Conservation (phyloP, 2,329 filamentous ascomycete species). For the Beauveria medogensis region DNA sequence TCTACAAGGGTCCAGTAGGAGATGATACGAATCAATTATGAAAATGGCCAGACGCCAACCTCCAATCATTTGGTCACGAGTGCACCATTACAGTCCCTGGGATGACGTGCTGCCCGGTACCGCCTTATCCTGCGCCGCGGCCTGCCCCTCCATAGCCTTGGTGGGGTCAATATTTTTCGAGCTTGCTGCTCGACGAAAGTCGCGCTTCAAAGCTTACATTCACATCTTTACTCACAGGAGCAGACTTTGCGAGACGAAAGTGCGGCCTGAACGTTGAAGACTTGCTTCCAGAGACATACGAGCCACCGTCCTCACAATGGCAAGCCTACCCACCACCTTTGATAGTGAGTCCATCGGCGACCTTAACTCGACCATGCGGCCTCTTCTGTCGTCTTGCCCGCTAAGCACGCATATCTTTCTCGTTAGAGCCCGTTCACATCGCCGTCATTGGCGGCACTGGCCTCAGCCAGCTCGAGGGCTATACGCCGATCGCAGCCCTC, state of each 20-base stretch:
- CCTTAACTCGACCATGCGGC: background rate
- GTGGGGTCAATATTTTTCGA: constrained; percentile 11
- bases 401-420: constrained; percentile 8
- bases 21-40: background rate
- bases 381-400: background rate
- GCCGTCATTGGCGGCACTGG: constrained; percentile 92
- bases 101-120: constrained; percentile 4
- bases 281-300: background rate
- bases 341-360: constrained; percentile 39
- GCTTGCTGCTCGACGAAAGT: background rate
- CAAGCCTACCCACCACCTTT: constrained; percentile 48
- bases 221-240: background rate
- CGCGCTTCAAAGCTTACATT: background rate
- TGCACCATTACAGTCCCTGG: background rate
- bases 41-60: background rate
- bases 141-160: constrained; percentile 8
- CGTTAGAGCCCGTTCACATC: constrained; percentile 62
- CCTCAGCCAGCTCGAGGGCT: constrained; percentile 77
- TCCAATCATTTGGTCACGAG: constrained; percentile 4
- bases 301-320: constrained; percentile 29
- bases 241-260: background rate
- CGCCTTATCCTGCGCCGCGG: background rate
- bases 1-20: background rate
- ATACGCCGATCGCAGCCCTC: constrained; percentile 73
- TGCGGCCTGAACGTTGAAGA: background rate